A percentile compares a stretch with the other conserved stretches of the same genome.
Conservation (phyloP, 306 rosid species). For the Senna tora region DNA sequence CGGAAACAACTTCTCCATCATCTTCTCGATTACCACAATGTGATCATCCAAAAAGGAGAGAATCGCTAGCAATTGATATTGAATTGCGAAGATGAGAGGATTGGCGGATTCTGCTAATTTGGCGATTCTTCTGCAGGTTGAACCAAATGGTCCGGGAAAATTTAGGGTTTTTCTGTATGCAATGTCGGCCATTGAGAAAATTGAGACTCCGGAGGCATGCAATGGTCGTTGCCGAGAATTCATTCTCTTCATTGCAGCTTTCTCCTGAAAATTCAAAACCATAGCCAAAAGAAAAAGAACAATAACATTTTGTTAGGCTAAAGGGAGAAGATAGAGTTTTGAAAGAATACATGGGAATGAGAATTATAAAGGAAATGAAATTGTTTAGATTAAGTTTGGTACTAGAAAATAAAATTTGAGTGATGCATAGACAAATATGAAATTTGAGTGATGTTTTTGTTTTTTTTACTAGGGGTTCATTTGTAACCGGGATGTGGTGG, state of each 20-base stretch:
- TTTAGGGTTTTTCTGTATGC: conserved; percentile 46
- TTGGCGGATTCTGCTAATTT: conserved; percentile 36
- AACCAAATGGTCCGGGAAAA: conserved; percentile 61
- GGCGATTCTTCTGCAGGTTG: conserved; percentile 41
- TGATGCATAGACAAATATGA: no score
- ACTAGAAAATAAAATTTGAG: no score
- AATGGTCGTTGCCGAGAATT: conserved; percentile 59
- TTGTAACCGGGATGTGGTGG: no score
- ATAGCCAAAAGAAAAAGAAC: neutral
- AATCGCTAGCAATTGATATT: conserved; percentile 47
- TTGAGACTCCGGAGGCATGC: conserved; percentile 63
- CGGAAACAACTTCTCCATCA: conserved; percentile 57
- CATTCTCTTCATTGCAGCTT: conserved; percentile 37
- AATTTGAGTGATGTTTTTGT: no score
- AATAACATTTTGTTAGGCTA: neutral
- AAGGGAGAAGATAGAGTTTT: no score
- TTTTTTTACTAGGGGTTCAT: no score
- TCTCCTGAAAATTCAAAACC: conserved; percentile 41
- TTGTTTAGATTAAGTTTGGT: no score
- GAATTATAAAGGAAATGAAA: no score
- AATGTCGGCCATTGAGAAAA: conserved; percentile 47
- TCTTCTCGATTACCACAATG: conserved; percentile 45
- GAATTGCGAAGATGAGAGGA: conserved; percentile 49
- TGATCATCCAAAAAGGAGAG: conserved; percentile 62
- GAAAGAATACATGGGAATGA: no score